These are phyloP conservation scores for Vaccinium vitisidaea DNA, from an alignment of 148 eudicot genomes.

Conservation along the genomic window DNA sequence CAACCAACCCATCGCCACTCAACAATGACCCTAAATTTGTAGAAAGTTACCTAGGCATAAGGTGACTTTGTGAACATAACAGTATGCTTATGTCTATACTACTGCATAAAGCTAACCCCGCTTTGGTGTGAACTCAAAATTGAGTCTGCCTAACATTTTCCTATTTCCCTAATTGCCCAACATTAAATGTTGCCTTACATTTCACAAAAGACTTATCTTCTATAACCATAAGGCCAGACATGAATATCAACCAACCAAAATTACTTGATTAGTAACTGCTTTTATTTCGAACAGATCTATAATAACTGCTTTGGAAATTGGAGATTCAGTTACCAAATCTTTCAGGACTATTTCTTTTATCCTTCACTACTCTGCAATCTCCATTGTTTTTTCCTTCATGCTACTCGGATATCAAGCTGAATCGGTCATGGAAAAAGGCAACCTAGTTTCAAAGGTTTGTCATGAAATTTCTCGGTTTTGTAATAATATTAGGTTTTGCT, in stretches of 20 bases:
- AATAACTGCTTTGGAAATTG: background rate
- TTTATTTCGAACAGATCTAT: background rate
- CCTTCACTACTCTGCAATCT: background rate
- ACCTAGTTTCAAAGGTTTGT: background rate
- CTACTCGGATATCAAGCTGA: background rate
- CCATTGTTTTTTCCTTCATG: background rate
- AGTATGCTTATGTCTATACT: background rate
- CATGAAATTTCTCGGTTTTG: background rate
- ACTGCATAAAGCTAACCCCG: background rate
- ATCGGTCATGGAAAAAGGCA: background rate
- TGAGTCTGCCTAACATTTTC: background rate
- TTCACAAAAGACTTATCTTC: background rate
- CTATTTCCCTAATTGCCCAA: background rate
- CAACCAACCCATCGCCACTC: background rate
- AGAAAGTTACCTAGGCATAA: background rate
- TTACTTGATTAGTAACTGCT: background rate
- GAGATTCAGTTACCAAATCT: background rate
- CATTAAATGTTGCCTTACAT: background rate
- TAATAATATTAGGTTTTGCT: background rate
- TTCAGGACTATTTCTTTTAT: background rate
- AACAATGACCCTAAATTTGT: constrained; percentile 2
- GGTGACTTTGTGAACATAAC: background rate
- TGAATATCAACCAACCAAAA: background rate
- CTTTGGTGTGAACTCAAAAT: background rate
- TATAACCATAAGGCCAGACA: background rate